Base-by-base conservation (phyloP, 163 green algal species). In the Volvox carteri region DNA sequence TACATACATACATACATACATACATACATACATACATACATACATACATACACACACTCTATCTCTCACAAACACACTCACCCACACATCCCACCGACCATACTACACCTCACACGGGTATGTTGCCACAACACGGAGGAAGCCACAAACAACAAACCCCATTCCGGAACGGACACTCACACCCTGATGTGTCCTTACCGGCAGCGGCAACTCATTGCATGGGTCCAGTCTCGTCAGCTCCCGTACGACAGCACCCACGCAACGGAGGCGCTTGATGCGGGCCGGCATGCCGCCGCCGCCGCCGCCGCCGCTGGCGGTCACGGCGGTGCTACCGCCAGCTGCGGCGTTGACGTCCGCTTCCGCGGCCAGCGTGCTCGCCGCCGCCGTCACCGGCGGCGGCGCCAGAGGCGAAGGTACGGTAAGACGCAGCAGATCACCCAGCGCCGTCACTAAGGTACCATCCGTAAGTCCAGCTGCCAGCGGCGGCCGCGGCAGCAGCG, bases 231-330 rank as follows among this genome's bases (percentile, higher is more conserved):
- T 48, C 4, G 7, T n/a, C 58, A 92, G 74, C 88, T 92, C 88
- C 46, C 48, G 60, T 25, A 72, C 65, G 52, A 41, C 80, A 75
- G 78, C 56, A 23, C 67, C 62, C 23, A 89, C 44, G 14, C 78
- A 89, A 0, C 81, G 80, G 11, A 96, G 39, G 21, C 92, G 46
- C 19, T 95, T 92, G 46, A 93, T 21, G 37, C 92, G 86, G 37
- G 42, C 19, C 28, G 80, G 50, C 68, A 95, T 78, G 1, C 84
- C 75, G 9, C 78, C 60, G 30, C 39, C 48, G 46, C 62, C 70
- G 25, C 70, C 21, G 28, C 56, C 18, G 54, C 56, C 23, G 78
- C 54, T 16, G 58, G n/a, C 58, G 8, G 33, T 52, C 8, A 3
- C 78, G 35, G 37, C 23, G 39, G 39, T 56, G 25, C n/a, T n/a